Conservation (phyloP, 2,329 filamentous ascomycete species). For the Diplodia scrobiculata region DNA sequence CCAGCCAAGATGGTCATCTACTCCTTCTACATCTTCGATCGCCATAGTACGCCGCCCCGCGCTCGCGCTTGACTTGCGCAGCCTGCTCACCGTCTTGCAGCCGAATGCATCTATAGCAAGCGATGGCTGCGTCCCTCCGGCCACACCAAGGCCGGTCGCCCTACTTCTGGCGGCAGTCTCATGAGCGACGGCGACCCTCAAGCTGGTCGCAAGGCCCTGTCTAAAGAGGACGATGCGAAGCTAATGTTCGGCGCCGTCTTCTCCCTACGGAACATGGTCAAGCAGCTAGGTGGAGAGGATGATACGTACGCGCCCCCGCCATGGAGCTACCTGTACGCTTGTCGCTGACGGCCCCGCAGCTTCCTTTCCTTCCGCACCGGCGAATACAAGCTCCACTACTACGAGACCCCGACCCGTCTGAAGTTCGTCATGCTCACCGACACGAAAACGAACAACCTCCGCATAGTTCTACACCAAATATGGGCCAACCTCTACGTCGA, state of each 20-base stretch:
- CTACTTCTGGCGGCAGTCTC: constrained; percentile 51
- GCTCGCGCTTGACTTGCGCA: neutral
- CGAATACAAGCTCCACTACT: constrained; percentile 98
- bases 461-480: constrained; percentile 93
- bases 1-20: constrained; percentile 77
- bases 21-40: constrained; percentile 98
- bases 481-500: constrained; percentile 98
- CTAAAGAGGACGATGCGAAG: constrained; percentile 79
- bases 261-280: constrained; percentile 92
- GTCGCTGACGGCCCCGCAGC: constrained; percentile 48
- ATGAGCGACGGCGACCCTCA: constrained; percentile 48
- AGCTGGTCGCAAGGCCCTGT: constrained; percentile 48
- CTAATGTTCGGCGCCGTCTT: constrained; percentile 97
- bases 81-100: constrained; percentile 52
- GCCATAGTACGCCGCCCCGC: constrained; percentile 74
- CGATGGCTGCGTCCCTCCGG: constrained; percentile 68
- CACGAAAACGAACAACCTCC: constrained; percentile 82
- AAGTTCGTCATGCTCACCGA: constrained; percentile 98
- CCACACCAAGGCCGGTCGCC: constrained; percentile 52
- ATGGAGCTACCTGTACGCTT: neutral
- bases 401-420: constrained; percentile 93
- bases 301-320: constrained; percentile 60
- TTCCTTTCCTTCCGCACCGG: constrained; percentile 92
- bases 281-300: constrained; percentile 89
- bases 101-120: constrained; percentile 95